phyloP scores from a whole-genome alignment of 352 stramenopile genomes.

The Globisporangium ultimum region DNA sequence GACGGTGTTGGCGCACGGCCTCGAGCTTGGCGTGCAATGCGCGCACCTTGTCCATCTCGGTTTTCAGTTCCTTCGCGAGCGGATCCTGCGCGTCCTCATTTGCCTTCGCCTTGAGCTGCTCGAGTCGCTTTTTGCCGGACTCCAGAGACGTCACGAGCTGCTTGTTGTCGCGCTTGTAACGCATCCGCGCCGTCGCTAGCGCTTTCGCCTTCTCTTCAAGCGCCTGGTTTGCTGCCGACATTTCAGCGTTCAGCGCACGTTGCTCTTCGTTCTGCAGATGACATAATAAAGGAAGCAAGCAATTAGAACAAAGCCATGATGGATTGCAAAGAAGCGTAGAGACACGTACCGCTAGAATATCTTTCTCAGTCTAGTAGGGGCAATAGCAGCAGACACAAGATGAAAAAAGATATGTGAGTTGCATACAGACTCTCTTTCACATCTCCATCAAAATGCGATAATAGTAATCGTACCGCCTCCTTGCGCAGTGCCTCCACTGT shows the following conservation, averaged over 20 bases:
- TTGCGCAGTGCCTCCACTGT: conserved; percentile 78
- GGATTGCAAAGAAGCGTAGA: neutral
- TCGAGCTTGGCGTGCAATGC: conserved; percentile 83
- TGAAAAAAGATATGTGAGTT: neutral
- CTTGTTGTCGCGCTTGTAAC: conserved; percentile 89
- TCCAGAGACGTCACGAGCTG: conserved; percentile 67
- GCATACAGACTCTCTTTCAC: too few species aligned
- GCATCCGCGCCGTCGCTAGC: conserved; percentile 81
- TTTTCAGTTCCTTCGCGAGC: conserved; percentile 77
- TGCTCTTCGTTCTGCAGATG: conserved; percentile 79
- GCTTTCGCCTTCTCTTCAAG: conserved; percentile 87
- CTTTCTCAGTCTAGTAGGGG: conserved; percentile 72
- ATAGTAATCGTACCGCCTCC: conserved; percentile 52
- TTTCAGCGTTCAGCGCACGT: conserved; percentile 80
- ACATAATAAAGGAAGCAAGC: neutral
- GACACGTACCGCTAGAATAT: conserved; percentile 69
- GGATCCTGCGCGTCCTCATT: conserved; percentile 72
- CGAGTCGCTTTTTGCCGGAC: conserved; percentile 77
- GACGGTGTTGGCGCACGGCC: conserved; percentile 78
- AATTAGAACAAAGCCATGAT: neutral
- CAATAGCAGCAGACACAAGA: neutral
- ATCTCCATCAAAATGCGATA: neutral
- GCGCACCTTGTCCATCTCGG: conserved; percentile 83
- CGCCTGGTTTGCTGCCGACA: conserved; percentile 76
- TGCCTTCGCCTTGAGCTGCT: conserved; percentile 77